Evolutionary conservation across 306 rosid genomes (phyloP), one percentile per base, ranked within the genome.

Genomic region (Mimosa pudica): DNA sequence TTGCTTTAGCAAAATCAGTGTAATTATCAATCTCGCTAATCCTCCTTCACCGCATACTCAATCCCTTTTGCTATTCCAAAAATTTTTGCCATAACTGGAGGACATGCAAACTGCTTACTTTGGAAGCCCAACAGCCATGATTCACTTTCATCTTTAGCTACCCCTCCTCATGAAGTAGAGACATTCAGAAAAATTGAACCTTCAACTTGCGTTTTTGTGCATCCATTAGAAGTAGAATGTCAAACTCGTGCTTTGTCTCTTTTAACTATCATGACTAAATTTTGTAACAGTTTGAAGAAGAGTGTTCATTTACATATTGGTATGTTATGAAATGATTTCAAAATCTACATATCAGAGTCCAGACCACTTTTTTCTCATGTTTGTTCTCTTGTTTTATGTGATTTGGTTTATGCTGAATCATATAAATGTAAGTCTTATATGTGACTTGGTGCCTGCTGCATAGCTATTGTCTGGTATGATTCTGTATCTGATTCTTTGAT

Each of bases 401-500:
- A 79, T 13, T 30, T 44, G 9, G 68, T 18, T 44, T 69, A 65
- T 61, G 55, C 70, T 54, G 60, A 47, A 47, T 79, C 41, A 47
- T 51, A 1, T 42, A 33, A 61, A 38, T 49, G 61, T 57, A 49
- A 35, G 46, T 18, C 30, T 33, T 35, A 36, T 49, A 54, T 81
- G 14, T 51, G 67, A 49, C 36, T 11, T 54, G 48, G 52, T 74
- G 62, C 76, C 49, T 36, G 45, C 44, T 58, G 46, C 45, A 67
- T 20, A 36, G 73, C 51, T 47, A 79, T 62, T 77, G 6, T 77
- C 77, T n/a, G 5, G 49, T 46, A 68, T 65, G 49, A 64, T 80
- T 83, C 64, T 6, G 47, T 62, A 17, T 80, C 54, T 38, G 66
- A 48, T 62, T 70, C 11, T 70, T 79, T 70, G 79, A 47, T 41